Percentiles rank a stretch among this genome's conserved stretches.
These are phyloP conservation scores for Canavalia gladiata DNA, from an alignment of 306 rosid genomes.

Conservation along the genomic window DNA sequence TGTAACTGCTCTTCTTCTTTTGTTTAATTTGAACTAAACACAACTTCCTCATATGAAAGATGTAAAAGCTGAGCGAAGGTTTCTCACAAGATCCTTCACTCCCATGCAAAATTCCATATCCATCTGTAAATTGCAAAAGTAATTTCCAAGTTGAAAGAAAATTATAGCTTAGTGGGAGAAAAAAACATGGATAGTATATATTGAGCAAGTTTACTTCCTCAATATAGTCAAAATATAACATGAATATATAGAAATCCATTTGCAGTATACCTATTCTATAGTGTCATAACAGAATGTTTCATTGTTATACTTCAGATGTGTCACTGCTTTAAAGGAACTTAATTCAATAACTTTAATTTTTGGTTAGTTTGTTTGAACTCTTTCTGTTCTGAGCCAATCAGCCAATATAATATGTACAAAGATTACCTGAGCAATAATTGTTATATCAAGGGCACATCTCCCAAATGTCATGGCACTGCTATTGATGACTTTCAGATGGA, in stretches of 20 bases:
- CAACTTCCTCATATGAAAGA: conserved; percentile 56
- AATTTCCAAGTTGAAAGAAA: background rate
- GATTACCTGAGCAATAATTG: conserved; percentile 80
- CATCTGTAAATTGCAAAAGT: conserved; percentile 68
- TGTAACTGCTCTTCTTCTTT: conserved; percentile 45
- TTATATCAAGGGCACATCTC: conserved; percentile 75
- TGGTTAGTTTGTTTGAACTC: conserved; percentile 11
- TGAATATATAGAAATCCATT: background rate
- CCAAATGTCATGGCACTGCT: conserved; percentile 82
- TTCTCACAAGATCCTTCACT: conserved; percentile 75
- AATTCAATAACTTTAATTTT: background rate
- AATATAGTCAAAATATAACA: background rate
- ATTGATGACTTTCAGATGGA: conserved; percentile 67
- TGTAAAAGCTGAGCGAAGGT: conserved; percentile 66
- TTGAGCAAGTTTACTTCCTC: background rate
- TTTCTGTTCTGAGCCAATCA: background rate
- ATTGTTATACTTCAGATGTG: background rate
- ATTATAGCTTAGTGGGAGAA: background rate
- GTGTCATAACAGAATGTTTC: background rate
- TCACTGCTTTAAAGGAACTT: background rate
- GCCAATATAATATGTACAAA: background rate
- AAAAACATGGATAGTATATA: background rate
- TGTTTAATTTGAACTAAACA: conserved; percentile 40
- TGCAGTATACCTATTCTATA: background rate
- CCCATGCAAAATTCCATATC: conserved; percentile 69